These are phyloP conservation scores for Scedosporium minutisporum DNA, from an alignment of 2,329 filamentous ascomycete species.

Conservation along the genomic window DNA sequence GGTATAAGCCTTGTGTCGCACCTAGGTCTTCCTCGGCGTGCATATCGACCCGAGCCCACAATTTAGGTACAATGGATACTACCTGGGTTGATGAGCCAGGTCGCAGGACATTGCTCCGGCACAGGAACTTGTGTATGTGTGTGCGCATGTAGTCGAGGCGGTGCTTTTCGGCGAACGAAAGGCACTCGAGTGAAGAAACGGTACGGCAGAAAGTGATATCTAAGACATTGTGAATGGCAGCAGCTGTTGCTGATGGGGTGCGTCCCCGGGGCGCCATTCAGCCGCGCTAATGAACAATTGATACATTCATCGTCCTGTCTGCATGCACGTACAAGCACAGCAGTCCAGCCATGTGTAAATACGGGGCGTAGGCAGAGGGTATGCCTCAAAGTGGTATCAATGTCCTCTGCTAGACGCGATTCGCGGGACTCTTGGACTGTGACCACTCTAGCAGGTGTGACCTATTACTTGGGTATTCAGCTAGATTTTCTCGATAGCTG, in stretches of 20 bases:
- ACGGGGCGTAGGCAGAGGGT: background rate
- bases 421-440: background rate
- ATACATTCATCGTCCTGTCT: background rate
- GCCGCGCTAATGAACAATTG: background rate
- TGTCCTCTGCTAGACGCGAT: background rate
- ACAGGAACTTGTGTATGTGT: background rate
- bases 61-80: background rate
- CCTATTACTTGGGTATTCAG: background rate
- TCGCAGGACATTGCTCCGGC: background rate
- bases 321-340: background rate
- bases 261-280: background rate
- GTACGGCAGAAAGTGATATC: background rate
- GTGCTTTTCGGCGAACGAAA: background rate
- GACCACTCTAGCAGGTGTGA: background rate
- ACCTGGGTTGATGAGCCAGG: background rate
- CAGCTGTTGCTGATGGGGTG: background rate
- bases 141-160: background rate
- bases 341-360: background rate
- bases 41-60: background rate
- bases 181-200: background rate
- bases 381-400: background rate
- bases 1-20: background rate
- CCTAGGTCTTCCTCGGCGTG: background rate
- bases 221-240: background rate
- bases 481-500: background rate